Base-by-base conservation (phyloP, 805 yeast species). In the Candida sakaeoensis region DNA sequence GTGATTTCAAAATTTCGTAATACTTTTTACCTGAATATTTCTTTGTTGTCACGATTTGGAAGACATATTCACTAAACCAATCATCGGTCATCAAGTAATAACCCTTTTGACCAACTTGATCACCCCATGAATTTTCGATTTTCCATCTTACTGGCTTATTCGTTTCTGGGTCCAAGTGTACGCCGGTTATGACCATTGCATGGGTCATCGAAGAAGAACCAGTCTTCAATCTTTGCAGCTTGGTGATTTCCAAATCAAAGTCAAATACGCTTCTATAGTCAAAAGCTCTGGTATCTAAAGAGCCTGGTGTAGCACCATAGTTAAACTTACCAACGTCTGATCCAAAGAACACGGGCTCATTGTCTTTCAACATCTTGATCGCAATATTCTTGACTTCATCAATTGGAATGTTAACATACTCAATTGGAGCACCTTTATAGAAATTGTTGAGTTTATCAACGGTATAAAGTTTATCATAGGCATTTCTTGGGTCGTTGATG, bases 311-410 rank as follows among this genome's bases (percentile, higher is more conserved):
- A 41, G 70, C 71, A 58, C 81, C 77, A 28, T 15, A 21, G 74
- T 73, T 75, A 62, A 70, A 87, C 57, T 83, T 81, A 17, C 91
- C 93, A n/a, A 90, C 86, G 59, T 87, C 95, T 13, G 90, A 81
- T 9, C 95, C 95, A 55, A 87, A 88, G 68, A 87, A 88, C 5
- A 88, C 86, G 0, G 95, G 83, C 65, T 83, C 83, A 61, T 85
- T 80, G 45, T 68, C 70, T 63, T 82, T 74, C 54, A 87, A 74
- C 63, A 87, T 77, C 52, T 76, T 72, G 27, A 85, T 77, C 21
- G 86, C 85, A 36, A 80, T 70, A 23, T 70, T 53, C 33, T 87
- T 77, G 41, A 87, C 65, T 7, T 65, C 65, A 13, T 74, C 74
- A 43, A 81, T 74, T 30, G 79, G 80, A 39, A 79, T 68, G 58